Evolutionary conservation across 345 rosid genomes (phyloP), one percentile per base, ranked within the genome.

Genomic region (Atalantia buxifolia): DNA sequence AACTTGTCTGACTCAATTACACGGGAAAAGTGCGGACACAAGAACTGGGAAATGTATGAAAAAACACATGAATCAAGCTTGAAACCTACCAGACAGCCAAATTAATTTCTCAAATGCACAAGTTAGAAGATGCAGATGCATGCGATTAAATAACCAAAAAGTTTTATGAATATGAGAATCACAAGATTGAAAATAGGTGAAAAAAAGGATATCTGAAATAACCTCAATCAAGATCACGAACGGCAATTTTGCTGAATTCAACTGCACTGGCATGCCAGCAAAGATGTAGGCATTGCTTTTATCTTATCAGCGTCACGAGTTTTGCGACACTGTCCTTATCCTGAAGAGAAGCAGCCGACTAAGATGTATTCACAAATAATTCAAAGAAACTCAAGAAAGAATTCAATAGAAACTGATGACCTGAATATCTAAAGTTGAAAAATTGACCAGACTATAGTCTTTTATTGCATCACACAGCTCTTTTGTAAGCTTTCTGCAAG

Each of bases 271-370:
- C 85, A 63, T 92, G 25, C 89, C 88, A 1, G 94, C 81, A 86
- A 94, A 96, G 77, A 96, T 86, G 84, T 89, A 96, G 40, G 97
- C 98, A 76, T 96, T 96, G 88, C 83, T 87, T 87, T 90, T 90
- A 85, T 92, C 97, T 72, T 72, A 94, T 92, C 79, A 89, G 85
- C 86, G 90, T 96, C 84, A 94, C 95, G 35, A 94, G 93, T 64
- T 88, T 82, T 59, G 89, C 95, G 9, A 92, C 98, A 81, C 98
- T 94, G 72, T 91, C 94, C 81, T 92, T 96, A 76, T 96, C 97
- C 98, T 92, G 85, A 65, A 83, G 81, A 74, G 71, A 31, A 66
- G 31, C 48, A 48, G 57, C 56, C 31, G 9, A 35, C 63, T 59
- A 50, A 76, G 60, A 56, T 70, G 24, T 35, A 33, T 69, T 66